Conservation (phyloP, 305 asterid genomes). For the Solanum aculeatissimum region DNA sequence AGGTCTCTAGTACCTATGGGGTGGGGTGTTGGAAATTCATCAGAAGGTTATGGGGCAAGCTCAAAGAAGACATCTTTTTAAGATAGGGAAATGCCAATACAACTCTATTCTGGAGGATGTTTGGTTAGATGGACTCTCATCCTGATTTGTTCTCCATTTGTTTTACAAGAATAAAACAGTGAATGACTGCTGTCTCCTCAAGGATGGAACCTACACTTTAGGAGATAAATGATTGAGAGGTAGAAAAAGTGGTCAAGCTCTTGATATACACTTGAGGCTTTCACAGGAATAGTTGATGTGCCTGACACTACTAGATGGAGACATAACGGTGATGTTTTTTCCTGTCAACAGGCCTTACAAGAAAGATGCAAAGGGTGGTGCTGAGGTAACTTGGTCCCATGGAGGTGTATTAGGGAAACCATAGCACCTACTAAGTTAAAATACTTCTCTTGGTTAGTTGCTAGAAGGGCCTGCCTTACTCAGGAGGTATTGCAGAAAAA, state of each 20-base stretch:
- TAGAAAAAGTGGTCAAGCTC: neutral
- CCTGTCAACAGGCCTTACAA: neutral
- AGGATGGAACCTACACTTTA: neutral
- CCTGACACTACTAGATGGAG: neutral
- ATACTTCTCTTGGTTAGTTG: neutral
- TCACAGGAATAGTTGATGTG: neutral
- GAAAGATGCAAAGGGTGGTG: neutral
- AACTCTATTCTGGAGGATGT: neutral
- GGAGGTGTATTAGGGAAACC: neutral
- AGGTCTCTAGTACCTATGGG: neutral
- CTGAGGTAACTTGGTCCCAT: neutral
- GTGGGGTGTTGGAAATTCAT: neutral
- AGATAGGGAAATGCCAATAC: neutral
- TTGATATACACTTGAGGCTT: neutral
- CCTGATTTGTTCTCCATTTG: neutral
- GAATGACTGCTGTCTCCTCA: neutral
- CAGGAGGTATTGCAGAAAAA: no score
- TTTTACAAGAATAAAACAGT: neutral
- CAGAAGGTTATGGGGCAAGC: neutral
- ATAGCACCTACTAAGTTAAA: neutral
- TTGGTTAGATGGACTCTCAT: neutral
- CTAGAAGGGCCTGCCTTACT: neutral
- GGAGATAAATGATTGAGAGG: neutral
- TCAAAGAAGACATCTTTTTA: neutral
- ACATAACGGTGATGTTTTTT: neutral